phyloP scores from a whole-genome alignment of 1,139 yeast genomes.

The Protomyces inundatus region DNA sequence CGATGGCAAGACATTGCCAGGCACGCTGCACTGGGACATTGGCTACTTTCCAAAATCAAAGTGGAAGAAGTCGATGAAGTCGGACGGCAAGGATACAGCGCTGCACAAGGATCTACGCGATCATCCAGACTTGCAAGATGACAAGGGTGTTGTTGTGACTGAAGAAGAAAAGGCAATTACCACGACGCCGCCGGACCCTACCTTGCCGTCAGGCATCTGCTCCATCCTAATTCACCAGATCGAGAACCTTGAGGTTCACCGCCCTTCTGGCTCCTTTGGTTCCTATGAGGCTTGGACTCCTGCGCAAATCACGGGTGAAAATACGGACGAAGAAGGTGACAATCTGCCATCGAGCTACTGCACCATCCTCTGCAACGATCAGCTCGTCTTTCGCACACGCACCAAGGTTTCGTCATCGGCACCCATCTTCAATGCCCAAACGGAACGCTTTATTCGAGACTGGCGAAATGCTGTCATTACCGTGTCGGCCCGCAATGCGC shows the following conservation, averaged over 20 bases:
- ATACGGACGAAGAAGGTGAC: slow-evolving; percentile 24
- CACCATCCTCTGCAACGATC: slow-evolving; percentile 21
- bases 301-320: slow-evolving; percentile 26
- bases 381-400: slow-evolving; percentile 25
- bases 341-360: slow-evolving; percentile 26
- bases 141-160: slow-evolving; percentile 20
- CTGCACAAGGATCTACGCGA: slow-evolving; percentile 16
- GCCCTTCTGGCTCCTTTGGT: slow-evolving; percentile 26
- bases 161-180: slow-evolving; percentile 25
- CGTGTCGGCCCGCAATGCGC: slow-evolving; percentile 19
- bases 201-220: slow-evolving; percentile 25
- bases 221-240: slow-evolving; percentile 24
- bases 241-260: slow-evolving; percentile 22
- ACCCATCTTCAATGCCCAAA: slow-evolving; percentile 27
- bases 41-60: slow-evolving; percentile 24
- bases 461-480: slow-evolving; percentile 26
- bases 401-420: slow-evolving; percentile 24
- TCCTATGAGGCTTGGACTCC: slow-evolving; percentile 22
- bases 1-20: slow-evolving; percentile 23
- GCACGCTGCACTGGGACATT: slow-evolving; percentile 21
- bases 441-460: slow-evolving; percentile 25
- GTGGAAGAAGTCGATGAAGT: slow-evolving; percentile 17
- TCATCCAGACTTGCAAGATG: slow-evolving; percentile 15
- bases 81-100: slow-evolving; percentile 21
- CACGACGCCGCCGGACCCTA: slow-evolving; percentile 25